Conservation (phyloP, 2,329 filamentous ascomycete species). For the Talaromyces pinophilus region DNA sequence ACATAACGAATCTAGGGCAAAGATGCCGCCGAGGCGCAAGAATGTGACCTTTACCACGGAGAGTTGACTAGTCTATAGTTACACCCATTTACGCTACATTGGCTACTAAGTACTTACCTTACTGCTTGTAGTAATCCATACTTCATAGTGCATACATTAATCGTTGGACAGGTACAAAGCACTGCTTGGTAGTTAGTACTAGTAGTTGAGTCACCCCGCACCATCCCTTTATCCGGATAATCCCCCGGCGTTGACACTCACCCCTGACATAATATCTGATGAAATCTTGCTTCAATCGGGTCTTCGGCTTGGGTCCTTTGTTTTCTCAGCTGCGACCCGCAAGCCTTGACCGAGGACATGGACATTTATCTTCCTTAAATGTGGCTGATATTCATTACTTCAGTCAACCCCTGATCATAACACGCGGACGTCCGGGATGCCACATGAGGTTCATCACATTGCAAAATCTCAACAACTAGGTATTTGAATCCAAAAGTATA, state of each 20-base stretch:
- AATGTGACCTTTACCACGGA: conserved; percentile 18
- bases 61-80: conserved; percentile 1
- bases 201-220: conserved; percentile 1
- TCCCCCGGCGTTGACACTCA: conserved; percentile 1
- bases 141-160: neutral
- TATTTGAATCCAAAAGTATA: too few relatives aligned
- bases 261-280: conserved; percentile 8
- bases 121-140: conserved; percentile 3
- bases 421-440: conserved; percentile 6
- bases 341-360: neutral
- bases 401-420: conserved; percentile 7
- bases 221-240: conserved; percentile 7
- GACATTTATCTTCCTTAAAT: neutral
- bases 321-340: neutral
- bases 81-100: neutral
- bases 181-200: neutral
- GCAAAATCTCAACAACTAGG: neutral
- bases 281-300: conserved; percentile 7
- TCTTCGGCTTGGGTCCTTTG: neutral
- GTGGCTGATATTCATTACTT: neutral
- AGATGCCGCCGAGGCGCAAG: conserved; percentile 1
- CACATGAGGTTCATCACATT: conserved; percentile 12
- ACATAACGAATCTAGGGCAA: conserved; percentile 14
- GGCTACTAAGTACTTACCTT: neutral
- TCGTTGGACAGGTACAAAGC: neutral